These are phyloP conservation scores for Prinsepia uniflora DNA, from an alignment of 306 rosid species.

Conservation along the genomic window DNA sequence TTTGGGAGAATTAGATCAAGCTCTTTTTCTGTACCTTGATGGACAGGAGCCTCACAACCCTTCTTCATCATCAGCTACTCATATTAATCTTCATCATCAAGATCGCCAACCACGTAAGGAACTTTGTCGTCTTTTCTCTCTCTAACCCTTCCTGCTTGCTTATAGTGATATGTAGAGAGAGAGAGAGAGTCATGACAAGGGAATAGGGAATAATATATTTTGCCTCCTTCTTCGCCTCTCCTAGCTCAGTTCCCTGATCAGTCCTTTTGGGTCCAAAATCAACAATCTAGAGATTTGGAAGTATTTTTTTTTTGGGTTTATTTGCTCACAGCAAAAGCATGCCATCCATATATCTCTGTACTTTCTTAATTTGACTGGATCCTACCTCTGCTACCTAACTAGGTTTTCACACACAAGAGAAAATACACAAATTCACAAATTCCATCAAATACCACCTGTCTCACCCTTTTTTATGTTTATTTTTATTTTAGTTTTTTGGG, in stretches of 20 bases:
- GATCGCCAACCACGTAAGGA: constrained; percentile 67
- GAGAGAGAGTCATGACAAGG: constrained; percentile 21
- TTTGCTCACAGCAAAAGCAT: constrained; percentile 47
- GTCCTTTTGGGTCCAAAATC: constrained; percentile 36
- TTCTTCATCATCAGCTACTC: constrained; percentile 34
- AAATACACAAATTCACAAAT: background rate
- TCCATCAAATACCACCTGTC: constrained; percentile 1
- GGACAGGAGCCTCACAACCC: constrained; percentile 56
- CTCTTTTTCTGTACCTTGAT: constrained; percentile 84
- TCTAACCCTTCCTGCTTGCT: background rate
- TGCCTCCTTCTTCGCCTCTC: constrained; percentile 17
- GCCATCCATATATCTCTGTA: constrained; percentile 15
- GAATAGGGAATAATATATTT: constrained; percentile 17
- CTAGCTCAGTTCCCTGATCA: constrained; percentile 17
- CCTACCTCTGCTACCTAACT: background rate
- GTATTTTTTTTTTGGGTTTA: constrained; percentile 19
- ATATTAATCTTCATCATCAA: constrained; percentile 39
- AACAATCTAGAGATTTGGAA: background rate
- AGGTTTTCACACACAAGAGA: background rate
- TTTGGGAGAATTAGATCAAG: constrained; percentile 90
- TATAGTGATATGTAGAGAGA: background rate
- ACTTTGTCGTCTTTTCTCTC: constrained; percentile 9
- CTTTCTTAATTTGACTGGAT: constrained; percentile 4
- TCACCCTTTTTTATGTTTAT: background rate
- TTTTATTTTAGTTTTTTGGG: background rate